A percentile compares a stretch with the other conserved stretches of the same genome.
These are phyloP conservation scores for Monosporascus ibericus DNA, from an alignment of 2,329 filamentous ascomycete species.

Conservation along the genomic window DNA sequence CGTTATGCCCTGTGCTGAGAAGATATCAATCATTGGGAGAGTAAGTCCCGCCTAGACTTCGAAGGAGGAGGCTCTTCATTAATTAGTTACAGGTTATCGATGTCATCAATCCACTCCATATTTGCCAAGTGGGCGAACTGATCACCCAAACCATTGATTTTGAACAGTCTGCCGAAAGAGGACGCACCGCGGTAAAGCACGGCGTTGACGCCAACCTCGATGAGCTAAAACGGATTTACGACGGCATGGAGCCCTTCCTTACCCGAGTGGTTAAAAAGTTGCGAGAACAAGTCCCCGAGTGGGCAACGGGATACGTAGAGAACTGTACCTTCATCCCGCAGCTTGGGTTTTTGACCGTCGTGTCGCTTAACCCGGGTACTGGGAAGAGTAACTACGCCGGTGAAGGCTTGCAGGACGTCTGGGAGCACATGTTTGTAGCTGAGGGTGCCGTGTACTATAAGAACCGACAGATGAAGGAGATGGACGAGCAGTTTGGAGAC, in stretches of 20 bases:
- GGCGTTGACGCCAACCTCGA: constrained; percentile 74
- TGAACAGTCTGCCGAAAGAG: constrained; percentile 63
- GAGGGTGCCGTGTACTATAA: constrained; percentile 78
- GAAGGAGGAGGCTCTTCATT: not conserved
- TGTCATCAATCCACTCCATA: constrained; percentile 54
- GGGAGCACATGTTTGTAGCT: constrained; percentile 73
- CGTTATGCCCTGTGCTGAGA: constrained; percentile 48
- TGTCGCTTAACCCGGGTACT: constrained; percentile 54
- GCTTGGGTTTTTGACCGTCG: constrained; percentile 79
- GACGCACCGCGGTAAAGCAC: constrained; percentile 64
- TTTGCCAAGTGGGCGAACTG: constrained; percentile 54
- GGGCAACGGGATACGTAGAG: constrained; percentile 45
- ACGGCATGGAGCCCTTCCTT: constrained; percentile 70
- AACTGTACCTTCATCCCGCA: constrained; percentile 91
- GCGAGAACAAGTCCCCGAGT: constrained; percentile 54
- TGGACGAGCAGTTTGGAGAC: constrained; percentile 80
- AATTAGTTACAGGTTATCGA: constrained; percentile 25
- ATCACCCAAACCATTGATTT: constrained; percentile 78
- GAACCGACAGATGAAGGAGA: constrained; percentile 69
- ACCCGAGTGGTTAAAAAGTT: constrained; percentile 61
- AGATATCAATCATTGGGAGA: constrained; percentile 47
- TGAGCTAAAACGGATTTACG: constrained; percentile 67
- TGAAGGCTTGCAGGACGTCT: constrained; percentile 49
- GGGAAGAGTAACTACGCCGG: constrained; percentile 60
- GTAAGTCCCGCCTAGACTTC: constrained; percentile 26